phyloP scores from a whole-genome alignment of 805 yeast genomes.

The Yamadazyma laniorum region DNA sequence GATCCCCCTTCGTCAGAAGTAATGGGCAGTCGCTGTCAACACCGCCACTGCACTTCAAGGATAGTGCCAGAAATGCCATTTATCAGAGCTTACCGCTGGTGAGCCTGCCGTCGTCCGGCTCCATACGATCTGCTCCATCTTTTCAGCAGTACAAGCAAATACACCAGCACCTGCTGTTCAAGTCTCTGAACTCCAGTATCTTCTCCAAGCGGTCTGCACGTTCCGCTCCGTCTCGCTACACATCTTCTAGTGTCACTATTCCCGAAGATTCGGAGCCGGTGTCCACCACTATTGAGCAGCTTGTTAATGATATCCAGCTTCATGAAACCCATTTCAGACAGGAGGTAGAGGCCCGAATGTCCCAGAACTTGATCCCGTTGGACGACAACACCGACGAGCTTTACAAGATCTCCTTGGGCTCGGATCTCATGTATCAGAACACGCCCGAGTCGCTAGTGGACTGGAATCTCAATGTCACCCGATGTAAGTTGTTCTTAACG shows the following conservation, averaged over 20 bases:
- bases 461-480: slow-evolving; percentile 52
- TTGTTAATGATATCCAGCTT: slow-evolving; percentile 41
- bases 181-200: slow-evolving; percentile 37
- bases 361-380: slow-evolving; percentile 9
- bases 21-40: slow-evolving; percentile 20
- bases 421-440: slow-evolving; percentile 38
- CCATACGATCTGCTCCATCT: slow-evolving; percentile 43
- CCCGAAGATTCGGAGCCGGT: slow-evolving; percentile 45
- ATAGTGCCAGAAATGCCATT: slow-evolving; percentile 43
- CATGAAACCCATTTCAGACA: slow-evolving; percentile 28
- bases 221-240: slow-evolving; percentile 43
- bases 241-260: slow-evolving; percentile 42
- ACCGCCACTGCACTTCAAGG: slow-evolving; percentile 42
- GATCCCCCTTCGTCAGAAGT: slow-evolving; percentile 26
- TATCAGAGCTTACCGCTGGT: slow-evolving; percentile 39
- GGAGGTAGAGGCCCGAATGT: slow-evolving; percentile 9
- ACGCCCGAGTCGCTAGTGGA: slow-evolving; percentile 44
- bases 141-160: slow-evolving; percentile 15
- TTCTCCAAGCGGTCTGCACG: slow-evolving; percentile 40
- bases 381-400: slow-evolving; percentile 26
- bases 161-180: slow-evolving; percentile 22
- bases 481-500: slow-evolving; percentile 45
- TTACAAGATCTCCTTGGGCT: slow-evolving; percentile 39
- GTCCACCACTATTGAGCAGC: slow-evolving; percentile 42
- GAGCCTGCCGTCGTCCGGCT: slow-evolving; percentile 24